Conservation (phyloP, 495 filamentous ascomycete species). For the Podospora didyma region DNA sequence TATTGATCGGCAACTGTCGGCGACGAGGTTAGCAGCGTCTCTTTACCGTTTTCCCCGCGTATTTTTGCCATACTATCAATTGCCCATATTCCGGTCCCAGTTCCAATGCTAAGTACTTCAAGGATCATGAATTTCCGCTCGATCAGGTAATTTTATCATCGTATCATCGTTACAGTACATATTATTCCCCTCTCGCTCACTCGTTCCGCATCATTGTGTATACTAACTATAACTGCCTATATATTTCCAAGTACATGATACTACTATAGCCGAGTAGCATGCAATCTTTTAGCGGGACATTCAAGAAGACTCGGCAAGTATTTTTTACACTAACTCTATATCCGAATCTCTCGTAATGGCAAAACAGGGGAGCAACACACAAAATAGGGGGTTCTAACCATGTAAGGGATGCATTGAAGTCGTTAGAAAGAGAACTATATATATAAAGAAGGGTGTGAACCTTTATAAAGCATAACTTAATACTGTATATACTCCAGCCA, state of each 20-base stretch:
- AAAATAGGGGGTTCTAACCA: neutral
- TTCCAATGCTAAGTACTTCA: constrained; percentile 34
- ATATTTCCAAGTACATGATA: neutral
- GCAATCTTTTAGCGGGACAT: neutral
- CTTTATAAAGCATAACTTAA: neutral
- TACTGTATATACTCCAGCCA: neutral
- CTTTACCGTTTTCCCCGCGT: neutral
- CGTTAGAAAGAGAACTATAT: neutral
- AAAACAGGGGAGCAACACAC: neutral
- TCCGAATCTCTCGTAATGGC: neutral
- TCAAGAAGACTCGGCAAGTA: neutral
- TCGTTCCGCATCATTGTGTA: too few relatives aligned
- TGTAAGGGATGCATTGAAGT: neutral
- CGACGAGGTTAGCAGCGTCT: constrained; percentile 16
- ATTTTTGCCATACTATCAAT: constrained; percentile 13
- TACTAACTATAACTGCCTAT: neutral
- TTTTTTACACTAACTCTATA: neutral
- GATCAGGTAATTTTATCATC: neutral
- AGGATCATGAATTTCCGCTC: neutral
- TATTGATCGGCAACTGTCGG: constrained; percentile 38
- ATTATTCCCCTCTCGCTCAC: neutral
- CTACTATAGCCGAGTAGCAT: neutral
- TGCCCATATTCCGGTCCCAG: constrained; percentile 56
- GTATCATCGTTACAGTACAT: neutral
- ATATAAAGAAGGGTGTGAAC: too few relatives aligned